Evolutionary conservation across 2,329 filamentous ascomycete genomes (phyloP).

Genomic region (Epichloe uncinata): DNA sequence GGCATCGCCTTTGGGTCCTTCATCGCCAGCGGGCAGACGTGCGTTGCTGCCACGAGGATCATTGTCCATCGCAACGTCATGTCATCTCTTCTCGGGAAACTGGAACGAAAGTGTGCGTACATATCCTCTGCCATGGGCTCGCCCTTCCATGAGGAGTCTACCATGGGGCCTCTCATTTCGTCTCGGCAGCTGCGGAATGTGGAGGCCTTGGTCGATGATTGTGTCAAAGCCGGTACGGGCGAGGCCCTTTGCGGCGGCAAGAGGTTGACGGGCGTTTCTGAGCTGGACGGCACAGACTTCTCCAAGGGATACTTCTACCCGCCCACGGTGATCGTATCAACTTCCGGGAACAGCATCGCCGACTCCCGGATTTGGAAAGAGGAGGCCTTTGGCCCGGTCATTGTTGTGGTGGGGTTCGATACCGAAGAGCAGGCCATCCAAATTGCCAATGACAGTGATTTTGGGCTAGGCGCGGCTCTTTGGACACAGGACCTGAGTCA

Average conservation of each 20-base stretch:
- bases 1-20: constrained; percentile 51
- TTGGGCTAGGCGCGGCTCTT: constrained; percentile 63
- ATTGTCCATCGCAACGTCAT: constrained; percentile 59
- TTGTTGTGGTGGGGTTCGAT: constrained; percentile 62
- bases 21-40: constrained; percentile 42
- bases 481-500: constrained; percentile 64
- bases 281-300: constrained; percentile 37
- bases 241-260: constrained; percentile 30
- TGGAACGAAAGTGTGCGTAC: constrained; percentile 48
- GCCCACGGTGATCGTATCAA: constrained; percentile 54
- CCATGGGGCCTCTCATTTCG: constrained; percentile 53
- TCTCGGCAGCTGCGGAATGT: constrained; percentile 51
- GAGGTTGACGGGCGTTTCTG: constrained; percentile 32
- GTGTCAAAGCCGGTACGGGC: constrained; percentile 36
- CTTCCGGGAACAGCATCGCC: constrained; percentile 43
- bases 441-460: constrained; percentile 60
- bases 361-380: constrained; percentile 63
- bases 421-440: constrained; percentile 57
- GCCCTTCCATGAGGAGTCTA: constrained; percentile 40
- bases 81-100: constrained; percentile 46
- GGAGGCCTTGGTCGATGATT: constrained; percentile 51
- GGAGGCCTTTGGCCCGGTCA: constrained; percentile 75
- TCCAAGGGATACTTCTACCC: constrained; percentile 60
- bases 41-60: constrained; percentile 60
- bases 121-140: constrained; percentile 40